Percentiles rank a stretch among this genome's conserved stretches.
phyloP scores from a whole-genome alignment of 2,329 filamentous ascomycete species.

The Scolecobasidium constrictum region DNA sequence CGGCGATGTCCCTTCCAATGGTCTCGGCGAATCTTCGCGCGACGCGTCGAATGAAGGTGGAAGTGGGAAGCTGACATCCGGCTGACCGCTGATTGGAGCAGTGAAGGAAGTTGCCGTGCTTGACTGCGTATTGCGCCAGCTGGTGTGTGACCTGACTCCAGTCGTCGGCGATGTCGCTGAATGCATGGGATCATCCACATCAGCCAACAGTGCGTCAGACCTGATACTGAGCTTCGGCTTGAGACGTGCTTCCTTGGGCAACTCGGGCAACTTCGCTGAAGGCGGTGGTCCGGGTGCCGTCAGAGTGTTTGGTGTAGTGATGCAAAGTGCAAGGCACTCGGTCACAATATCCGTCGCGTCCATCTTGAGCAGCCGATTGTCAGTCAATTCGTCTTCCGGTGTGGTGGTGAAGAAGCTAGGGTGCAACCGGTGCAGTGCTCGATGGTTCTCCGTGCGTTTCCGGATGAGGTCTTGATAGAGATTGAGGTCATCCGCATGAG shows the following conservation, averaged over 20 bases:
- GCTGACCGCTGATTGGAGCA: slow-evolving; percentile 2
- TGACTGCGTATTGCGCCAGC: slow-evolving; percentile 45
- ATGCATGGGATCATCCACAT: slow-evolving; percentile 19
- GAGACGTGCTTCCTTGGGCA: slow-evolving; percentile 23
- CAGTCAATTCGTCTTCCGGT: slow-evolving; percentile 66
- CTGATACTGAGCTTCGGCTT: slow-evolving; percentile 24
- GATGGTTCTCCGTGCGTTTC: slow-evolving; percentile 63
- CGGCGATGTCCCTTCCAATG: background rate
- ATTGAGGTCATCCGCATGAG: slow-evolving; percentile 62
- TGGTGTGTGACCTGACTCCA: slow-evolving; percentile 21
- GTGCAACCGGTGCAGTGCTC: slow-evolving; percentile 63
- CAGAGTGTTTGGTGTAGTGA: slow-evolving; percentile 29
- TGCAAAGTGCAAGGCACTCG: slow-evolving; percentile 63
- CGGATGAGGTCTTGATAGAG: slow-evolving; percentile 69
- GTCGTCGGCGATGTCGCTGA: slow-evolving; percentile 16
- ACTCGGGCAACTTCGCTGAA: slow-evolving; percentile 31
- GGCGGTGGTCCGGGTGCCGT: slow-evolving; percentile 37
- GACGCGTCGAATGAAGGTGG: background rate
- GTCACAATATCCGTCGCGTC: slow-evolving; percentile 72
- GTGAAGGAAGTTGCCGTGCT: slow-evolving; percentile 29
- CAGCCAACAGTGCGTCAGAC: slow-evolving; percentile 19
- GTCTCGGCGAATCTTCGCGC: background rate
- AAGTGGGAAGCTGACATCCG: background rate
- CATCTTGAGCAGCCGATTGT: slow-evolving; percentile 70
- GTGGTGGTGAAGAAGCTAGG: slow-evolving; percentile 78